phyloP scores from a whole-genome alignment of 2,329 filamentous ascomycete genomes.

The Tolypocladium guangdongense region DNA sequence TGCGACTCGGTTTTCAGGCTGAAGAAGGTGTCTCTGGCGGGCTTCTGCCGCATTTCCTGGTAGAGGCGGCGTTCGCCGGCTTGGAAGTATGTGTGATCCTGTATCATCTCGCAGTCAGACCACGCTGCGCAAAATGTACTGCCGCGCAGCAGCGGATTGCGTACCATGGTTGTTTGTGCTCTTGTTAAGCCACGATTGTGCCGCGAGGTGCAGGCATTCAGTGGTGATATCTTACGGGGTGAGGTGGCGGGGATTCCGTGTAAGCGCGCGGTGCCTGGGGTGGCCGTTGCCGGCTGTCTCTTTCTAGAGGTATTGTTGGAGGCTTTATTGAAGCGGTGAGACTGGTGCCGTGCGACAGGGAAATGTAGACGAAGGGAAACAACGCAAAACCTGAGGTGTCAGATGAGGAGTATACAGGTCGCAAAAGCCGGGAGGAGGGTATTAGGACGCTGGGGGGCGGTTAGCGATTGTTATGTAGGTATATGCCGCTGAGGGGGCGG shows the following conservation, averaged over 20 bases:
- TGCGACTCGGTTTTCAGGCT: constrained; percentile 39
- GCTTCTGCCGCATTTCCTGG: constrained; percentile 42
- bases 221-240: not conserved
- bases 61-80: constrained; percentile 27
- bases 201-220: not conserved
- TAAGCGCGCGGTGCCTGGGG: constrained; percentile 3
- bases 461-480: constrained; percentile 40
- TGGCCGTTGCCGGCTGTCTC: constrained; percentile 27
- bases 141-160: not conserved
- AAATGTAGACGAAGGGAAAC: constrained; percentile 13
- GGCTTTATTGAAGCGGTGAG: not conserved
- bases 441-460: constrained; percentile 28
- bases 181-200: not conserved
- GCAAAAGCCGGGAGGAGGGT: constrained; percentile 29
- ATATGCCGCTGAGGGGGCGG: constrained; percentile 14
- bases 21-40: constrained; percentile 49
- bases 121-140: no score
- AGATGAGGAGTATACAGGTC: constrained; percentile 22
- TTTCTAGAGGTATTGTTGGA: constrained; percentile 7
- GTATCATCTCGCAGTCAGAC: not conserved
- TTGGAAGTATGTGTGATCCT: constrained; percentile 26
- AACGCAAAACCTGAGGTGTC: constrained; percentile 21
- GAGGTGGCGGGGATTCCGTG: not conserved
- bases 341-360: constrained; percentile 16
- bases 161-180: constrained; percentile 22